phyloP scores from a whole-genome alignment of 139 green algal species.

The Zygnema cylindricum region DNA sequence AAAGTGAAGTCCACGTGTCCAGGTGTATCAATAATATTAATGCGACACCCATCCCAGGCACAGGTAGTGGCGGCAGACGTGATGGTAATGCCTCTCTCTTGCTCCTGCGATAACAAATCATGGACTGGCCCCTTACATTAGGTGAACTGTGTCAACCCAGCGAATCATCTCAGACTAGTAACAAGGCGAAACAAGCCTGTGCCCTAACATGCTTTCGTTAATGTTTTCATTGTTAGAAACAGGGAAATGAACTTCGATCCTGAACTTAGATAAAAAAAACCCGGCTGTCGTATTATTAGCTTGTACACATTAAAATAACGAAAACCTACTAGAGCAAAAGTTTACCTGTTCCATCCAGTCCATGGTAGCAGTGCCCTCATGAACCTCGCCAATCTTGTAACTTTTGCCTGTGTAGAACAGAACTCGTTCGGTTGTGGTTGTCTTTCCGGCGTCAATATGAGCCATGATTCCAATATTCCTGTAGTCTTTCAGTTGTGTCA shows the following conservation, averaged over 20 bases:
- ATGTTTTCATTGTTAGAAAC: too few species aligned
- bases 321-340: too few species aligned
- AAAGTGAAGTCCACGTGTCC: slow-evolving; percentile 65
- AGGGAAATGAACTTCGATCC: too few species aligned
- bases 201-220: too few species aligned
- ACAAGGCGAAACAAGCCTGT: too few species aligned
- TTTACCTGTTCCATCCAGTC: slow-evolving; percentile 91
- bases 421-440: slow-evolving; percentile 96
- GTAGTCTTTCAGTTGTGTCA: slow-evolving; percentile 82
- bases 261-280: too few species aligned
- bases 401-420: slow-evolving; percentile 98
- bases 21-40: slow-evolving; percentile 99
- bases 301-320: too few species aligned
- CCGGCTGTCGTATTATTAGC: too few species aligned
- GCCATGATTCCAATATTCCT: slow-evolving; percentile 99
- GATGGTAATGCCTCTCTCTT: slow-evolving; percentile 99
- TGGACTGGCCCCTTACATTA: too few species aligned
- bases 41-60: slow-evolving; percentile 92
- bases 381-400: slow-evolving; percentile 99
- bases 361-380: slow-evolving; percentile 98
- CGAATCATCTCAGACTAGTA: too few species aligned
- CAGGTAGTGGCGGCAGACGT: slow-evolving; percentile 96
- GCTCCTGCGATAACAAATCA: slow-evolving; percentile 65
- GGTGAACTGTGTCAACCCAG: too few species aligned
- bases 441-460: slow-evolving; percentile 80